A percentile compares a stretch with the other conserved stretches of the same genome.
phyloP scores from a whole-genome alignment of 768 basidiomycete genomes.

The Lactarius psammicola region DNA sequence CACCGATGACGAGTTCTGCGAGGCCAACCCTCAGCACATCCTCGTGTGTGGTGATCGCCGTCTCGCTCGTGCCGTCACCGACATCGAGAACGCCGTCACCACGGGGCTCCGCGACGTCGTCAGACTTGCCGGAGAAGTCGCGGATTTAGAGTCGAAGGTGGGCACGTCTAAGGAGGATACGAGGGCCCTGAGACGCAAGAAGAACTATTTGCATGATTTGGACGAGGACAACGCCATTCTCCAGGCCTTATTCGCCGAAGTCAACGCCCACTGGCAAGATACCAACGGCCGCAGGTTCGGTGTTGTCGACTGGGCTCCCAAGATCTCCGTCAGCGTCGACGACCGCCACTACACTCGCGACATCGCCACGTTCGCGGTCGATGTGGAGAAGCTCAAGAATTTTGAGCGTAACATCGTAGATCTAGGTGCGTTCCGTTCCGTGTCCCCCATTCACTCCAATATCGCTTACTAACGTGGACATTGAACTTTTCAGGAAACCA shows the following conservation, averaged over 20 bases:
- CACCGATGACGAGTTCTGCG: slow-evolving; percentile 31
- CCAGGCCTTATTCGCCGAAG: slow-evolving; percentile 24
- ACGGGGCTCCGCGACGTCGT: slow-evolving; percentile 17
- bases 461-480: slow-evolving; percentile 13
- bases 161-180: neutral
- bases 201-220: slow-evolving; percentile 12
- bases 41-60: slow-evolving; percentile 29
- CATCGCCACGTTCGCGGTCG: slow-evolving; percentile 31
- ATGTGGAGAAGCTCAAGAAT: slow-evolving; percentile 29
- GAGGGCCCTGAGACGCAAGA: neutral
- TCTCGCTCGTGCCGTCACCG: slow-evolving; percentile 22
- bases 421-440: slow-evolving; percentile 30
- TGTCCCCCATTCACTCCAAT: slow-evolving; percentile 26
- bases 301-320: slow-evolving; percentile 30
- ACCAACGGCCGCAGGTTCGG: slow-evolving; percentile 27
- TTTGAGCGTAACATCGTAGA: slow-evolving; percentile 28
- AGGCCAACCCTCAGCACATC: slow-evolving; percentile 25
- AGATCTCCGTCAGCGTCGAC: slow-evolving; percentile 25
- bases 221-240: slow-evolving; percentile 27
- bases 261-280: slow-evolving; percentile 22
- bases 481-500: slow-evolving; percentile 34
- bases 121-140: slow-evolving; percentile 1
- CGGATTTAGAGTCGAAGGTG: neutral
- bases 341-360: slow-evolving; percentile 33
- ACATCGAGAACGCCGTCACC: slow-evolving; percentile 20